A percentile compares a stretch with the other conserved stretches of the same genome.
phyloP scores from a whole-genome alignment of 1,139 yeast genomes.

The Nadsonia starkeyi-henricii region DNA sequence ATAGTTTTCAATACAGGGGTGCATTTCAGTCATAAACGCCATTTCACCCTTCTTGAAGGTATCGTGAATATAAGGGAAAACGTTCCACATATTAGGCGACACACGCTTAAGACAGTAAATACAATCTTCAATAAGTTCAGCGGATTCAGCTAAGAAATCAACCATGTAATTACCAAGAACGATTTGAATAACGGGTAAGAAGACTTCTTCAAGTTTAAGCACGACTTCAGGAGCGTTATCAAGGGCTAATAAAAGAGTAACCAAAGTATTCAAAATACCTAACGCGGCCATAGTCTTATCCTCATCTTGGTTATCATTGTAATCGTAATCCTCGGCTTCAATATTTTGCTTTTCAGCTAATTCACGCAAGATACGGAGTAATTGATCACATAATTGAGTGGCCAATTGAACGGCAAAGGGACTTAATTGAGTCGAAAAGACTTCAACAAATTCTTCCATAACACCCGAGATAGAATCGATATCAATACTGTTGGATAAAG shows the following conservation, averaged over 20 bases:
- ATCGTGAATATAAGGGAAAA: conserved; percentile 42
- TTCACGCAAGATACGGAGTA: conserved; percentile 59
- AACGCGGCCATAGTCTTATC: conserved; percentile 83
- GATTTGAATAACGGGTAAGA: conserved; percentile 57
- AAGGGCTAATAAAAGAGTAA: conserved; percentile 73
- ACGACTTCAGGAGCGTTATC: conserved; percentile 68
- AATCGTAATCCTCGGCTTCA: conserved; percentile 15
- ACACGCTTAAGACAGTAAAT: conserved; percentile 61
- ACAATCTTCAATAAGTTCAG: conserved; percentile 77
- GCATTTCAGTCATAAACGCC: conserved; percentile 61
- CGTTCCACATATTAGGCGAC: conserved; percentile 65
- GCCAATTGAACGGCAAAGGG: conserved; percentile 89
- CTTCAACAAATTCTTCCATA: conserved; percentile 92
- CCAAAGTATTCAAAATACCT: conserved; percentile 76
- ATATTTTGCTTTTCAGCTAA: conserved; percentile 33
- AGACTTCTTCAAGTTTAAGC: conserved; percentile 52
- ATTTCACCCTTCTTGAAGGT: conserved; percentile 39
- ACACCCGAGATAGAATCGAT: conserved; percentile 80
- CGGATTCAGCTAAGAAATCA: conserved; percentile 69
- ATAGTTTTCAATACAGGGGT: conserved; percentile 64
- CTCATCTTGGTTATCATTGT: conserved; percentile 28
- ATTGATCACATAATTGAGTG: conserved; percentile 66
- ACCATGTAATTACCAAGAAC: conserved; percentile 53
- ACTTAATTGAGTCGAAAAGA: conserved; percentile 72
- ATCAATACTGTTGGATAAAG: conserved; percentile 69